Evolutionary conservation across 2,329 filamentous ascomycete genomes (phyloP), one percentile per base, ranked within the genome.

Genomic region (Rutstroemia sp.): DNA sequence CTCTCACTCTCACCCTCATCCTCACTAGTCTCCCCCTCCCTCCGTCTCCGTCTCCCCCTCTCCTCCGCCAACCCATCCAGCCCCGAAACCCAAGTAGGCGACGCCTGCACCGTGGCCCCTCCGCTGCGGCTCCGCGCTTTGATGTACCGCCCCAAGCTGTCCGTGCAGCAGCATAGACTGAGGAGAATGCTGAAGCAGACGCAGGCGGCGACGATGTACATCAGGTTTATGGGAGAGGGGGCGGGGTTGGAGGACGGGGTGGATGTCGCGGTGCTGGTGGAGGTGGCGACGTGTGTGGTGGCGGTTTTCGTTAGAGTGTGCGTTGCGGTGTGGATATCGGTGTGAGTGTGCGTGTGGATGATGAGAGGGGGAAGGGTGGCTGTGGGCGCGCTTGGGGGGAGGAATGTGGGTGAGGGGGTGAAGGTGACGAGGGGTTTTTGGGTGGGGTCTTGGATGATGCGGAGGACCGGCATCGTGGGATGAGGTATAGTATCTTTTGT

Each of bases 161-260:
- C 51, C 4, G 42, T 54, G 34, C 51, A 54, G 30, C 42, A 54
- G 14, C 51, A 54, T 4, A 54, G 30, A 34, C 51, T 49, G 23
- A 54, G 38, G 12, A 54, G 16, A n/a, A 54, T 49, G n/a, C 38
- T 37, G 19, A 54, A 48, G 23, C 44, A 48, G 23, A 41, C 51
- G 21, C 51, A 54, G 19, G 17, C 34, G 9, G 51, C 51, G 34
- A 54, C 37, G 12, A 54, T 41, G 27, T 54, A 54, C 51, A 54
- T 54, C 19, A 54, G 44, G 3, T 54, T 30, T 19, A 48, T 39
- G 14, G 51, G 30, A n/a, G 51, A 27, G 14, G 49, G 19, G 10
- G 34, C 34, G 9, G 39, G 27, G 27, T 30, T 8, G 8, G 27
- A 37, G 6, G 34, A n/a, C 27, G 19, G 45, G 6, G 6, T 16